Base-by-base conservation (phyloP, 2,329 filamentous ascomycete genomes). In the Aureobasidium sp. region DNA sequence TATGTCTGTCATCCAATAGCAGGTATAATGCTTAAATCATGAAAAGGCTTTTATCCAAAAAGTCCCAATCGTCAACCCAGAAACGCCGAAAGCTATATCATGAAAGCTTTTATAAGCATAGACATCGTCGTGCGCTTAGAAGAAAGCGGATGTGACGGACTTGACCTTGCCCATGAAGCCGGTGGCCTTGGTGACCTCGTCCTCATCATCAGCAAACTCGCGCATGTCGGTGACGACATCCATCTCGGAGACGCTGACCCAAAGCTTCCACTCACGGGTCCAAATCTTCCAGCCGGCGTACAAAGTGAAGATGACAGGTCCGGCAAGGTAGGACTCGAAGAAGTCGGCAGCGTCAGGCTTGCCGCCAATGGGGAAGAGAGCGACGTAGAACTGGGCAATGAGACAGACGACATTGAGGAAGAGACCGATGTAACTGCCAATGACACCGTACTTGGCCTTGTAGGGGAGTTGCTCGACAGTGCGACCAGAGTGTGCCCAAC, bases 401-500 rank as follows among this genome's bases (percentile, higher is more conserved):
- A 84, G 72, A 42, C 82, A 79, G 36, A 86, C 62, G 32, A 79
- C 63, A 67, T 82, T 83, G 39, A 88, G 76, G 47, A 66, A 52
- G 1, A 88, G 74, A 20, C 86, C 86, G 10, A 87, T 42, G 70
- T 77, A 87, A 0, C 84, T 87, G n/a, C 86, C 86, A 2, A 70
- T 76, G 7, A 86, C 77, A 61, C 86, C 86, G 55, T 81, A 78
- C 48, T 78, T 73, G 15, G 85, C 83, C 52, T 74, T 73, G 76
- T 85, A 88, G 1, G 85, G 82, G 5, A 88, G 80, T 66, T 85
- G 82, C 13, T 87, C 83, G 2, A 85, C 69, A 1, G 76, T 78
- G 65, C 86, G 87, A 37, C 87, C 88, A 64, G 85, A 82, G 9
- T 76, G 69, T 41, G 77, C 79, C 90, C 90, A 94, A 17, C 86